These are phyloP conservation scores for Stemphylium lycopersici DNA, from an alignment of 2,329 filamentous ascomycete species.

Conservation along the genomic window DNA sequence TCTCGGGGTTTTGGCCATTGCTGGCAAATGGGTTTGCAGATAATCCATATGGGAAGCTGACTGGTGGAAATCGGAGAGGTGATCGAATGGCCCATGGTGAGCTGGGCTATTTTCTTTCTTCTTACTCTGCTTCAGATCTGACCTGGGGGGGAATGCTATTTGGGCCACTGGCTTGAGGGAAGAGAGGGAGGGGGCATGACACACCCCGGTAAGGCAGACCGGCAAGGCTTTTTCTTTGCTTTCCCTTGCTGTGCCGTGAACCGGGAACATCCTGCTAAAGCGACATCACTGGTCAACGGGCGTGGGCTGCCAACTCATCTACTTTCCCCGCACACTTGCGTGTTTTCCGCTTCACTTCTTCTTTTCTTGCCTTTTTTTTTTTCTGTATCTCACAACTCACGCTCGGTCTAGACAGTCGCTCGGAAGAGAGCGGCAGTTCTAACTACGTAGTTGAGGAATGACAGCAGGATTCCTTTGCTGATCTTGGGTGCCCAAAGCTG, in stretches of 20 bases:
- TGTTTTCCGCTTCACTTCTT: slow-evolving; percentile 9
- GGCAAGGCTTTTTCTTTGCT: not conserved
- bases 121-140: too few species aligned
- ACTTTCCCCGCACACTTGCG: slow-evolving; percentile 16
- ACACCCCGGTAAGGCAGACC: not conserved
- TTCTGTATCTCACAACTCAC: not conserved
- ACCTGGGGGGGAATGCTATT: too few species aligned
- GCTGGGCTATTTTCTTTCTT: too few species aligned
- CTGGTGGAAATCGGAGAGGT: too few species aligned
- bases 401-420: slow-evolving; percentile 1
- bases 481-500: slow-evolving; percentile 3
- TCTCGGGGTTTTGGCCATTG: not conserved
- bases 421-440: slow-evolving; percentile 7
- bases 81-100: too few species aligned
- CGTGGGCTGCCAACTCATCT: slow-evolving; percentile 4
- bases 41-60: not conserved
- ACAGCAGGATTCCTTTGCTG: slow-evolving; percentile 4
- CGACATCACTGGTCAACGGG: slow-evolving; percentile 1
- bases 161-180: too few species aligned
- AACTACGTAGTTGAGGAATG: not conserved
- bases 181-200: not conserved
- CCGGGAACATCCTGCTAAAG: slow-evolving; percentile 9
- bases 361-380: not conserved
- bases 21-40: not conserved
- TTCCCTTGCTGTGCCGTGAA: not conserved